A percentile compares a stretch with the other conserved stretches of the same genome.
Conservation (phyloP, 1,284 basidiomycete species). For the Phellinidium pouzarii region DNA sequence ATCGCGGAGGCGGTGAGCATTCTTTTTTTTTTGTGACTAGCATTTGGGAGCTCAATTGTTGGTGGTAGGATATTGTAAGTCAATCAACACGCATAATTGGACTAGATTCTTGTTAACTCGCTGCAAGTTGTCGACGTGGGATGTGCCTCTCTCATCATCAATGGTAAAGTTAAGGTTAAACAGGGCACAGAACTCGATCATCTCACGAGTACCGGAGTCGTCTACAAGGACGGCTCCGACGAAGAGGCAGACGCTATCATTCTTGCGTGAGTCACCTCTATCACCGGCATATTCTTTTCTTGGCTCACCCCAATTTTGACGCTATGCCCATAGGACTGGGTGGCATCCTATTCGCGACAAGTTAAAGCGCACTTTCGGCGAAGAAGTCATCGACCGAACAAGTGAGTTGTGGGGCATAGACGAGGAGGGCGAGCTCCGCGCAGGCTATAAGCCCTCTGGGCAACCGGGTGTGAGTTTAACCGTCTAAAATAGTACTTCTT, state of each 20-base stretch:
- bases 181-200: constrained; percentile 27
- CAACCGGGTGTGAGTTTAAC: constrained; percentile 27
- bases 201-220: constrained; percentile 24
- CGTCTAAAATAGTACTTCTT: neutral
- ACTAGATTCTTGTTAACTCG: neutral
- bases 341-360: constrained; percentile 12
- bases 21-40: neutral
- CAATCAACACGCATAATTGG: neutral
- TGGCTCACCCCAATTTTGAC: neutral
- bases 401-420: constrained; percentile 24
- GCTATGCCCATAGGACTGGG: constrained; percentile 7
- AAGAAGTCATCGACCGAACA: constrained; percentile 22
- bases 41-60: neutral
- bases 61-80: constrained; percentile 15
- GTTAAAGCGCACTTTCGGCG: constrained; percentile 22
- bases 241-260: constrained; percentile 29
- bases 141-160: constrained; percentile 29
- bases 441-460: constrained; percentile 28
- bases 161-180: constrained; percentile 28
- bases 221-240: constrained; percentile 30
- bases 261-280: constrained; percentile 22
- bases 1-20: constrained; percentile 27
- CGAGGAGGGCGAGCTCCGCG: constrained; percentile 24
- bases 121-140: constrained; percentile 35
- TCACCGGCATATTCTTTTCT: neutral